A percentile compares a stretch with the other conserved stretches of the same genome.
phyloP scores from a whole-genome alignment of 768 basidiomycete species.

The Lepiota venenata region DNA sequence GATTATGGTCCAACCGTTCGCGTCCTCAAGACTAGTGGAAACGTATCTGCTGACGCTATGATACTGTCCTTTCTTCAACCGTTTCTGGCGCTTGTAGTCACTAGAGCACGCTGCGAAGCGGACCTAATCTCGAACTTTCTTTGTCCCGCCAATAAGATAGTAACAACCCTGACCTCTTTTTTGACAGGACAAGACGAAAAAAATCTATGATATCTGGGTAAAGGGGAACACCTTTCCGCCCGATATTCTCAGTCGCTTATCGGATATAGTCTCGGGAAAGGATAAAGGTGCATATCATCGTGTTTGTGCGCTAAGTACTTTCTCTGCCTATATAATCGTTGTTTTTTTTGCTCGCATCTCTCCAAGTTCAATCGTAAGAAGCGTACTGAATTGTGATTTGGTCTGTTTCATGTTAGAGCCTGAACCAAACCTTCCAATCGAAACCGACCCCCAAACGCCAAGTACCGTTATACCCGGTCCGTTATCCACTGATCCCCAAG shows the following conservation, averaged over 20 bases:
- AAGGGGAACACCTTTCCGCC: constrained; percentile 88
- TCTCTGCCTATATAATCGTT: constrained; percentile 61
- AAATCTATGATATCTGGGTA: constrained; percentile 97
- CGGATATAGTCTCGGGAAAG: constrained; percentile 63
- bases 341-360: constrained; percentile 40
- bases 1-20: background rate
- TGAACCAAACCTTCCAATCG: constrained; percentile 34
- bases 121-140: background rate
- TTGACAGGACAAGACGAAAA: constrained; percentile 91
- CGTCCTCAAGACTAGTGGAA: background rate
- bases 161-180: constrained; percentile 40
- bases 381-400: constrained; percentile 62
- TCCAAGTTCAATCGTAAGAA: constrained; percentile 48
- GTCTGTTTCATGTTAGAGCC: constrained; percentile 63
- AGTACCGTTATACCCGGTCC: constrained; percentile 24
- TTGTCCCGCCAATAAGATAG: constrained; percentile 15
- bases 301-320: constrained; percentile 81
- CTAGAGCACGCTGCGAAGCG: background rate
- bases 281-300: constrained; percentile 87
- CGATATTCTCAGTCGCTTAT: constrained; percentile 67
- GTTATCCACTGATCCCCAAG: constrained; percentile 48
- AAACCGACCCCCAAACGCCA: constrained; percentile 36
- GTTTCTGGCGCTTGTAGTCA: constrained; percentile 9
- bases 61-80: background rate
- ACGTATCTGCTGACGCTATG: background rate